Conservation (phyloP, 768 basidiomycete species). For the Xerocomellus amylosporus region DNA sequence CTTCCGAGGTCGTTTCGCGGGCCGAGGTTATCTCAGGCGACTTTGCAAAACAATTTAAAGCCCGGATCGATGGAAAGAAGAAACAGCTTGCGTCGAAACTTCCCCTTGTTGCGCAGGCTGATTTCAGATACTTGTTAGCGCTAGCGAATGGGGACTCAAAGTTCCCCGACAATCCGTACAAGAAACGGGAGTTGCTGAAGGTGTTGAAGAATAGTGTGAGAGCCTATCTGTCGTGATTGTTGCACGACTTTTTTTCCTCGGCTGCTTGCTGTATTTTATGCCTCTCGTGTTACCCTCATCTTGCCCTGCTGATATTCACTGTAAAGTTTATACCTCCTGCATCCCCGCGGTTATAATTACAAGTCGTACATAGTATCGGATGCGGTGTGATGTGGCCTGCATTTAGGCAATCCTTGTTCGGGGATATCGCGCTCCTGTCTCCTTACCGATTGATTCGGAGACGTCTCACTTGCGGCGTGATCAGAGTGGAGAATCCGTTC, state of each 20-base stretch:
- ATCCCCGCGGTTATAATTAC: conserved; percentile 4
- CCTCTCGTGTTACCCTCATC: not conserved
- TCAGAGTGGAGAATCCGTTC: conserved; percentile 15
- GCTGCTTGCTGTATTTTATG: conserved; percentile 17
- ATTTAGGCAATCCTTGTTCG: not conserved
- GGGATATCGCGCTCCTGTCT: not conserved
- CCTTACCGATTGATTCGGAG: conserved; percentile 9
- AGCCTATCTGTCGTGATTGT: conserved; percentile 23
- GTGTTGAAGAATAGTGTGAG: conserved; percentile 48
- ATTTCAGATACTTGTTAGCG: conserved; percentile 78
- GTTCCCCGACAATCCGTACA: conserved; percentile 53
- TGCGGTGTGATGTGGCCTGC: not conserved
- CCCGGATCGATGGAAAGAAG: conserved; percentile 62
- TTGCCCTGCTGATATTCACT: not conserved
- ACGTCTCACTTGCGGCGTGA: conserved; percentile 15
- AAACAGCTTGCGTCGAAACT: conserved; percentile 53
- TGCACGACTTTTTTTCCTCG: not conserved
- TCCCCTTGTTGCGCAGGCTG: conserved; percentile 82
- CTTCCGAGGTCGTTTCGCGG: conserved; percentile 76
- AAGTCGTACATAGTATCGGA: not conserved
- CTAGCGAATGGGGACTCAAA: conserved; percentile 52
- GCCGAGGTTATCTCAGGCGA: conserved; percentile 85
- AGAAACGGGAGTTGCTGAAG: conserved; percentile 50
- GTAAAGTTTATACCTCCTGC: conserved; percentile 5
- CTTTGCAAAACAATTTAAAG: conserved; percentile 86